Evolutionary conservation across 768 basidiomycete species (phyloP), one percentile per base, ranked within the genome.

Genomic region (Myochromella boudieri): DNA sequence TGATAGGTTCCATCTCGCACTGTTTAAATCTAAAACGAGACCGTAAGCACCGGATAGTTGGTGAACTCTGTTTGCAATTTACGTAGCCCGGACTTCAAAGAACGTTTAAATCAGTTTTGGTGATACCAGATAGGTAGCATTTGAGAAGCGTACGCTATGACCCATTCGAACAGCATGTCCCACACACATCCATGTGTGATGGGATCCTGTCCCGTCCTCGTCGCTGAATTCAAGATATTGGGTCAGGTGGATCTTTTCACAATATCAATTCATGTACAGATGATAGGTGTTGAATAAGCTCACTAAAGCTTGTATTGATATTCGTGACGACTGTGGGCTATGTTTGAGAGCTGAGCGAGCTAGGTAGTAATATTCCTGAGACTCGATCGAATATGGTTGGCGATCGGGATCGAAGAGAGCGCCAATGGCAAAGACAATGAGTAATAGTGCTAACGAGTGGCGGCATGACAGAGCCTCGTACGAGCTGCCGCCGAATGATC

Each of bases 381-480:
- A 77, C 44, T 81, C 75, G 11, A 74, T 58, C 5, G 76, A 69
- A 54, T 75, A 77, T 29, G 80, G 67, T 1, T 73, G 72, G 6
- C 63, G 60, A 38, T 66, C 57, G 4, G 73, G 69, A 56, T 86
- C 83, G 52, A 86, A 81, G n/a, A 87, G 68, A 0, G 74, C 65
- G 0, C 77, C 86, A 20, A 90, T 71, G 4, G 85, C 78, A 51
- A 91, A 81, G 10, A 88, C 61, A 33, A 76, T 74, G 58, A 83
- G 86, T 15, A 90, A 69, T 21, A 89, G 70, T 0, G 85, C 71
- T 12, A 87, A 66, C 1, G 75, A 64, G 48, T 87, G 81, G n/a
- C 75, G 65, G n/a, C 61, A 63, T 6, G 68, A 59, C 37, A 72
- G 53, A 6, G 54, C 55, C 36, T 71, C 70, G 10, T 69, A 70